These are phyloP conservation scores for Botrytis squamosa DNA, from an alignment of 2,329 filamentous ascomycete genomes.

Conservation along the genomic window DNA sequence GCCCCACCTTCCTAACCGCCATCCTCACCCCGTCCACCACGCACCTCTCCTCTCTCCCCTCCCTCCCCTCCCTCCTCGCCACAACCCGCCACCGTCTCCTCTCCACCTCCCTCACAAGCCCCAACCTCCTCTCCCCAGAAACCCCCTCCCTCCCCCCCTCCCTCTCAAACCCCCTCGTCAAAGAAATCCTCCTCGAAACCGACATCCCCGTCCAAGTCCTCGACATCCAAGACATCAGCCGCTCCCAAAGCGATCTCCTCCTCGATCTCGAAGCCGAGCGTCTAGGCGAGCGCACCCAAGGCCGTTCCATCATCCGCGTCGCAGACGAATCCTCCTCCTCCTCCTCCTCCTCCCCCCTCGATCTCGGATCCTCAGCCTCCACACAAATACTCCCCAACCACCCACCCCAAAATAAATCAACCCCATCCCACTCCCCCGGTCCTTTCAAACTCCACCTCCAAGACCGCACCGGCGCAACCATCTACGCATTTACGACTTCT, in stretches of 20 bases:
- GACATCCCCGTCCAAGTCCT: constrained; percentile 78
- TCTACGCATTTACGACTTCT: constrained; percentile 71
- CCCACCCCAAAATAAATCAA: constrained; percentile 26
- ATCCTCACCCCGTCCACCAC: neutral
- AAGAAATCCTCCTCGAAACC: constrained; percentile 55
- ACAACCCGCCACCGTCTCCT: constrained; percentile 81
- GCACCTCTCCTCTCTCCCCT: constrained; percentile 1
- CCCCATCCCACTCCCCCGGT: constrained; percentile 37
- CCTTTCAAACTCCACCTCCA: constrained; percentile 82
- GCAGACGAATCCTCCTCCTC: constrained; percentile 45
- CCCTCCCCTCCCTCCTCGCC: constrained; percentile 56
- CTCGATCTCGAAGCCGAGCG: constrained; percentile 75
- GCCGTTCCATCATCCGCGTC: constrained; percentile 78
- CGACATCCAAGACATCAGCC: constrained; percentile 79
- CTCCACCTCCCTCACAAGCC: constrained; percentile 69
- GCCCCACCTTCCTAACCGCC: neutral
- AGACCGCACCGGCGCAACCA: constrained; percentile 68
- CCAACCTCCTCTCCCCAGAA: constrained; percentile 50
- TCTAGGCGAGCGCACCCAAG: constrained; percentile 70
- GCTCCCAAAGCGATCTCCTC: constrained; percentile 81
- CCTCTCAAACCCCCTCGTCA: constrained; percentile 45
- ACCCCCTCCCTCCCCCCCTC: constrained; percentile 55
- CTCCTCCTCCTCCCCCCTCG: neutral
- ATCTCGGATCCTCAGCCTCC: constrained; percentile 10
- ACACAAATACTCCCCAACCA: neutral